Base-by-base conservation (phyloP, 1,139 yeast species). In the Martiniozyma asiatica region DNA sequence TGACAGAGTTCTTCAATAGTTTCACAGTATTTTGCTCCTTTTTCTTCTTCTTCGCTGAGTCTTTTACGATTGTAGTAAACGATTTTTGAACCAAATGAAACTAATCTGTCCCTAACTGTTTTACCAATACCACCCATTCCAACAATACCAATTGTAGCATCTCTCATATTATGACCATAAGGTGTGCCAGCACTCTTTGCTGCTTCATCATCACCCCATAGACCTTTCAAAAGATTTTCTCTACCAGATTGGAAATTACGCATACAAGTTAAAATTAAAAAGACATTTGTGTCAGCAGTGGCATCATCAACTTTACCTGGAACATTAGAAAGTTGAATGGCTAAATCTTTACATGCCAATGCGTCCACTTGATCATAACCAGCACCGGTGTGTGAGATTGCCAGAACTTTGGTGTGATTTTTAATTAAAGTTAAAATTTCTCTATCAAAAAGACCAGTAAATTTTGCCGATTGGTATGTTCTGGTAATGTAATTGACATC, bases 331-430 rank as follows among this genome's bases (percentile, higher is more conserved):
- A 80, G 59, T 51, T 75, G 82, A 32, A 81, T 72, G 11, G 59
- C 59, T 14, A 47, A 36, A 9, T 42, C 56, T 11, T 66, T 62
- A 41, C 67, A 64, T 24, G 68, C 68, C 22, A 54, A 61, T 2
- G 72, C 69, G 43, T 76, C 84, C 27, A 77, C 61, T 53, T 77
- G 85, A 51, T 89, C 97, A 53, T 89, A 89, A 4, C 98, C 97
- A 1, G 97, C 97, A 33, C 96, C 96, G 42, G 71, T 65, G 55
- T 84, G 94, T 42, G 80, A 65, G 14, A 89, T 63, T 10, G 73
- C 65, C 43, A 70, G 68, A 20, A 85, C 65, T 1, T 73, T 49
- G 1, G 60, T 39, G 28, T 39, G 22, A 17, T 28, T 22, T 2
- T 93, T 93, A 35, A 89, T 58, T 19, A 58, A 55, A 10, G 53